phyloP scores from a whole-genome alignment of 352 stramenopile genomes.

The Pythium plurisporium region DNA sequence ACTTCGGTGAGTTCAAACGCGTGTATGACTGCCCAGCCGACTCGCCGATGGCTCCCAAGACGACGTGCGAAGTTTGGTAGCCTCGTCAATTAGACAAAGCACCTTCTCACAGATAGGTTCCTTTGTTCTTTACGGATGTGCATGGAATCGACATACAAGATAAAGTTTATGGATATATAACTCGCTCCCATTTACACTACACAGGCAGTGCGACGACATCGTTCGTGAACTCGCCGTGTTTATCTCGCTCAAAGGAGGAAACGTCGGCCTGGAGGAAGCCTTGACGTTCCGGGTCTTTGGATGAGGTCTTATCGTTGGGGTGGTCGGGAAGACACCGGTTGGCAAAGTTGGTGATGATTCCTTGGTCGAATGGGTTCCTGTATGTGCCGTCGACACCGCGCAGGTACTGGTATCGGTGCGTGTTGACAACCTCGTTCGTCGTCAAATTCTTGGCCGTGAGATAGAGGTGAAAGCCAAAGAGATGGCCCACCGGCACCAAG shows the following conservation, averaged over 20 bases:
- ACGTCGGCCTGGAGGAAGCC: slow-evolving; percentile 8
- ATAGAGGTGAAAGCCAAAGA: slow-evolving; percentile 71
- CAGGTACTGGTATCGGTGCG: slow-evolving; percentile 57
- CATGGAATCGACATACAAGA: not conserved
- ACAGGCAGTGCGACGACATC: slow-evolving; percentile 19
- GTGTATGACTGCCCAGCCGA: slow-evolving; percentile 51
- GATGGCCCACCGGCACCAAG: slow-evolving; percentile 44
- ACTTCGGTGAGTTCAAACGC: slow-evolving; percentile 60
- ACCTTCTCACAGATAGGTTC: too few relatives aligned
- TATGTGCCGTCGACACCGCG: slow-evolving; percentile 26
- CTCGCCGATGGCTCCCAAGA: slow-evolving; percentile 62
- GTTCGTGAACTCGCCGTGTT: not conserved
- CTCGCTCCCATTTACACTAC: not conserved
- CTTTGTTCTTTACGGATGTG: too few relatives aligned
- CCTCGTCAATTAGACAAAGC: too few relatives aligned
- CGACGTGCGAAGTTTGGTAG: slow-evolving; percentile 77
- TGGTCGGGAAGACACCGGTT: slow-evolving; percentile 37
- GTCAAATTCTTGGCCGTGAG: slow-evolving; percentile 68
- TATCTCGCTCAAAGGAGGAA: slow-evolving; percentile 7
- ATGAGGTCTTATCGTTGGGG: not conserved
- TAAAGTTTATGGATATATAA: not conserved
- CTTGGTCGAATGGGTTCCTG: slow-evolving; percentile 43
- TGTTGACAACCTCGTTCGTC: slow-evolving; percentile 76
- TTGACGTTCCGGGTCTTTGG: not conserved
- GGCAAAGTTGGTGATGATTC: slow-evolving; percentile 36